Evolutionary conservation across 306 rosid genomes (phyloP).

Genomic region (Pachyrhizus erosus): DNA sequence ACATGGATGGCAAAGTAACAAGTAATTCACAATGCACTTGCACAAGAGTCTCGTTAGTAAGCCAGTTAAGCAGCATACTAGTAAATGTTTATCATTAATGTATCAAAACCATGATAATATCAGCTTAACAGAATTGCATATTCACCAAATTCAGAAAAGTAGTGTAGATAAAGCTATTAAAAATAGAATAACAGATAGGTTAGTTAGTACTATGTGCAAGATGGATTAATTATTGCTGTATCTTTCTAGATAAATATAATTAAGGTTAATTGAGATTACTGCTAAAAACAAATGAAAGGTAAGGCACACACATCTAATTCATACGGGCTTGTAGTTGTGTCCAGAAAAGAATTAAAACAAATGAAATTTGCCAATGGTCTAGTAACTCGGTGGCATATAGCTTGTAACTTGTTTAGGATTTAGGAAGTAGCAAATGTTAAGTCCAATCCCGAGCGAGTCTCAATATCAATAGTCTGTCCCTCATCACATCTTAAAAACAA

Average conservation of each 20-base stretch:
- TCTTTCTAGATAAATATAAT: background rate
- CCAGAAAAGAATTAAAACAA: background rate
- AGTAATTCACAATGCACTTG: background rate
- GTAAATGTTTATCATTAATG: background rate
- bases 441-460: too few species aligned
- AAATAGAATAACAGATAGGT: too few species aligned
- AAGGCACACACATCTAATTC: background rate
- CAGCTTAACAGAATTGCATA: conserved; percentile 7
- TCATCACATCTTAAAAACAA: background rate
- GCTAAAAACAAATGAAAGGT: background rate
- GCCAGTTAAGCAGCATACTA: background rate
- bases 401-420: too few species aligned
- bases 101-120: background rate
- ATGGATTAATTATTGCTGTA: background rate
- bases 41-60: background rate
- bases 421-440: background rate
- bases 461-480: background rate
- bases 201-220: background rate
- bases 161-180: too few species aligned
- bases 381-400: too few species aligned
- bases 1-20: background rate
- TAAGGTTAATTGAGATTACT: background rate
- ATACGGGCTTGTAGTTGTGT: background rate
- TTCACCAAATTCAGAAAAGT: background rate
- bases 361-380: too few species aligned